phyloP scores from a whole-genome alignment of 2,329 filamentous ascomycete species.

The Colletotrichum chlorophyti region DNA sequence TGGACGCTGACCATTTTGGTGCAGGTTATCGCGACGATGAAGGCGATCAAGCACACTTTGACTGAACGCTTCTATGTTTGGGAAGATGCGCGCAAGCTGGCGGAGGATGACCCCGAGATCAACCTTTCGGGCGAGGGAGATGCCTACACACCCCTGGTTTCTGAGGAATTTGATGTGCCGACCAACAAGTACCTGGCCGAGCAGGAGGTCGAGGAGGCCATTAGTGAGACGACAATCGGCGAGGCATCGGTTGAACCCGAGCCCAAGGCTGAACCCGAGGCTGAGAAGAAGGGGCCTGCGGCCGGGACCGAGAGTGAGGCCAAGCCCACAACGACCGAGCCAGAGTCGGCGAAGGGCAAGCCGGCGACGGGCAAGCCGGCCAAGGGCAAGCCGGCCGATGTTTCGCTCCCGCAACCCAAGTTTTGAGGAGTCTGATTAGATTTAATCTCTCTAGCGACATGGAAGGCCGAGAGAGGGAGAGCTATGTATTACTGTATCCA shows the following conservation, averaged over 20 bases:
- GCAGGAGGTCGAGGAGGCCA: slow-evolving; percentile 2
- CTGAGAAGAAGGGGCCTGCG: background rate
- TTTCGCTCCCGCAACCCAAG: slow-evolving; percentile 11
- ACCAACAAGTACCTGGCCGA: slow-evolving; percentile 1
- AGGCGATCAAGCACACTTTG: slow-evolving; percentile 81
- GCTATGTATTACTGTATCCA: slow-evolving; percentile 27
- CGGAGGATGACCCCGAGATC: slow-evolving; percentile 71
- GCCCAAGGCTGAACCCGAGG: background rate
- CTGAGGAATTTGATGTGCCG: slow-evolving; percentile 40
- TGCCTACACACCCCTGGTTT: slow-evolving; percentile 55
- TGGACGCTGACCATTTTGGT: slow-evolving; percentile 2
- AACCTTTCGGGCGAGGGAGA: slow-evolving; percentile 59
- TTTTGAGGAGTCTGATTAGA: slow-evolving; percentile 3
- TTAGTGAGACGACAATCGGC: background rate
- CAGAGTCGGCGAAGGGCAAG: slow-evolving; percentile 14
- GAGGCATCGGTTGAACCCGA: background rate
- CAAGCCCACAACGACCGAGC: background rate
- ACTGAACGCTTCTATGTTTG: slow-evolving; percentile 91
- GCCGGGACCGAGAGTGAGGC: background rate
- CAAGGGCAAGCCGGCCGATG: slow-evolving; percentile 7
- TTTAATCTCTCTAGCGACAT: background rate
- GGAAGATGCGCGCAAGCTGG: slow-evolving; percentile 75
- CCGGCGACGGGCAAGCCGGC: slow-evolving; percentile 13
- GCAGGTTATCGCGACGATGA: slow-evolving; percentile 80
- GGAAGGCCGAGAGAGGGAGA: background rate